Percentiles rank a stretch among this genome's conserved stretches.
Evolutionary conservation across 1,284 basidiomycete species (phyloP).

Genomic region (Ustilago loliicola): DNA sequence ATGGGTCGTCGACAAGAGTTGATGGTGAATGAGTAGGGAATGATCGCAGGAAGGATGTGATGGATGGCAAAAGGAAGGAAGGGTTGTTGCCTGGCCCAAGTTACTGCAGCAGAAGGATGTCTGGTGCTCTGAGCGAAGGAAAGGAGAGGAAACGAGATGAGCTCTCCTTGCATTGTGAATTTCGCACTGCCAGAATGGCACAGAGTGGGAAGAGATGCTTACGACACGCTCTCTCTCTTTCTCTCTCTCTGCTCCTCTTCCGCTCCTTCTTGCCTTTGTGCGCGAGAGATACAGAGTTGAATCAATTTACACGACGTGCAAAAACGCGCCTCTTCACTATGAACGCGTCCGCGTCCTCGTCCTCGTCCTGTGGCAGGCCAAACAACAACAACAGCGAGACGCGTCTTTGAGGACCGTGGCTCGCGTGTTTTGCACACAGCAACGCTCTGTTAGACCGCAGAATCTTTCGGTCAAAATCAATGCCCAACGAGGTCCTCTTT

Average conservation of each 20-base stretch:
- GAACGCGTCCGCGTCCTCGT: not conserved
- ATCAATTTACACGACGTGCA: conserved; percentile 40
- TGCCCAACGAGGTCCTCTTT: too few species aligned
- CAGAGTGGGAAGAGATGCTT: not conserved
- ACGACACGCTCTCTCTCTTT: conserved; percentile 1
- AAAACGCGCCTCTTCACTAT: not conserved
- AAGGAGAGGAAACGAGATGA: not conserved
- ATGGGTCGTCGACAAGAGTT: not conserved
- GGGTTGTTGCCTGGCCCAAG: too few species aligned
- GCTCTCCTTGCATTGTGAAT: not conserved
- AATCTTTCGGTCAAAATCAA: too few species aligned
- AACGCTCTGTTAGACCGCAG: conserved; percentile 2
- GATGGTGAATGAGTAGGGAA: not conserved
- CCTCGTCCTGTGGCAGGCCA: too few species aligned
- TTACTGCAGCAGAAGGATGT: too few species aligned
- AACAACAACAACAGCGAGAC: not conserved
- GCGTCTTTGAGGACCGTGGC: conserved; percentile 4
- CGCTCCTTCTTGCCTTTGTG: not conserved
- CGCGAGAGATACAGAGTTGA: not conserved
- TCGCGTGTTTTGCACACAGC: not conserved
- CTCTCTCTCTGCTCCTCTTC: not conserved
- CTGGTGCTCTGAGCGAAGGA: too few species aligned
- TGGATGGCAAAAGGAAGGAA: not conserved
- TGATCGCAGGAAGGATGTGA: not conserved
- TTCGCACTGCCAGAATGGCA: not conserved